Conservation (phyloP, 2,329 filamentous ascomycete genomes). For the Fusarium irregulare region DNA sequence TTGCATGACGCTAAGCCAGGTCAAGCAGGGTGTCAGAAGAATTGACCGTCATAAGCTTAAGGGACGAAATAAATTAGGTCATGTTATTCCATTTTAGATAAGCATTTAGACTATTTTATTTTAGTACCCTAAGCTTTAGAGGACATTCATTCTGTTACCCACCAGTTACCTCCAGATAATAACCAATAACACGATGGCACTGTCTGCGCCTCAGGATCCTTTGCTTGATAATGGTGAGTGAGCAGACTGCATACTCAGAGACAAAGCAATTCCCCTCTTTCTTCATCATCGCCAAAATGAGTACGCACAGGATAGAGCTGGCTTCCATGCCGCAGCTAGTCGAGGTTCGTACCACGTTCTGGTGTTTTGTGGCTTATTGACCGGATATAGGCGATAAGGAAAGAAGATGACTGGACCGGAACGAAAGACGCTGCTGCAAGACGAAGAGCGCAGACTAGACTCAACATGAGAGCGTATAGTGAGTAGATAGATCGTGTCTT, state of each 20-base stretch:
- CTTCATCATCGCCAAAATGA: slow-evolving; percentile 4
- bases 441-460: slow-evolving; percentile 57
- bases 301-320: slow-evolving; percentile 3
- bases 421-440: slow-evolving; percentile 55
- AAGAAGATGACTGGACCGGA: slow-evolving; percentile 60
- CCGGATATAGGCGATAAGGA: slow-evolving; percentile 49
- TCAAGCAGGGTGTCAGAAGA: neutral
- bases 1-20: slow-evolving; percentile 22
- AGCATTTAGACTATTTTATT: no score
- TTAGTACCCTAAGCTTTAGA: no score
- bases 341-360: neutral
- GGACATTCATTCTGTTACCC: rapidly evolving
- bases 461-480: slow-evolving; percentile 58
- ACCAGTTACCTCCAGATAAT: neutral
- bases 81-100: rapidly evolving
- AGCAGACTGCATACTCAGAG: slow-evolving; percentile 49
- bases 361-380: neutral
- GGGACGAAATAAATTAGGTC: no score
- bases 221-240: slow-evolving; percentile 25
- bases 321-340: slow-evolving; percentile 20
- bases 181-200: neutral
- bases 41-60: no score
- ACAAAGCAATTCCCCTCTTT: neutral
- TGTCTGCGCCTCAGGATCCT: slow-evolving; percentile 16
- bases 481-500: rapidly evolving